Evolutionary conservation across 352 stramenopile species (phyloP).

Genomic region (Phytopythium aichiense): DNA sequence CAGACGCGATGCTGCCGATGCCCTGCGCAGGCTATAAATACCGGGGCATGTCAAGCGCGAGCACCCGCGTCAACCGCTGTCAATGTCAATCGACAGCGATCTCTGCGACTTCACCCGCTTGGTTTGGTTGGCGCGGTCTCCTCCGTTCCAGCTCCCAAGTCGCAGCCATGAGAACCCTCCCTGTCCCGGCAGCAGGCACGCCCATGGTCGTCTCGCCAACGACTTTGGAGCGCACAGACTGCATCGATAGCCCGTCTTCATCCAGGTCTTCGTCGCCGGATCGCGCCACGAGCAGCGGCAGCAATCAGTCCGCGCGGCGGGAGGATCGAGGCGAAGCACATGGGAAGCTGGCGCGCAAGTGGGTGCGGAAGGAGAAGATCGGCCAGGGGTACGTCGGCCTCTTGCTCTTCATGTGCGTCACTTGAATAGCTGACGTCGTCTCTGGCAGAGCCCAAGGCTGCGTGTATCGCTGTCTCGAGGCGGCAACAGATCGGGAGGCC

Average conservation of each 20-base stretch:
- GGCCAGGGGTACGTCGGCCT: slow-evolving; percentile 50
- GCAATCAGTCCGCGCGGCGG: slow-evolving; percentile 4
- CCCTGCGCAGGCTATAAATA: not conserved
- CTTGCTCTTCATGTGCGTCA: too few species aligned
- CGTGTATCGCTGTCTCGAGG: slow-evolving; percentile 70
- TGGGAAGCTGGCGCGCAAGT: slow-evolving; percentile 18
- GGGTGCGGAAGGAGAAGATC: slow-evolving; percentile 76
- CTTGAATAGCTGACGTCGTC: not conserved
- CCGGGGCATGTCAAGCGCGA: not conserved
- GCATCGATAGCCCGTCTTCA: not conserved
- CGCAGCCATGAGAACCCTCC: not conserved
- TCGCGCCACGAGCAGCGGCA: slow-evolving; percentile 15
- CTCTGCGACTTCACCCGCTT: not conserved
- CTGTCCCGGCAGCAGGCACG: not conserved
- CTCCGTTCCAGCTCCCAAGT: not conserved
- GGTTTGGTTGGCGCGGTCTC: not conserved
- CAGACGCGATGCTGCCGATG: not conserved
- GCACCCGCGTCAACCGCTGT: not conserved
- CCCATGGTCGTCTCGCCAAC: not conserved
- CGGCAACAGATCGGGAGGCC: slow-evolving; percentile 40
- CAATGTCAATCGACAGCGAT: not conserved
- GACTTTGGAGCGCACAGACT: not conserved
- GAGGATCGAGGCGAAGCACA: not conserved
- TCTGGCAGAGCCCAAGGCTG: slow-evolving; percentile 49
- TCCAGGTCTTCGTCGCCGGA: slow-evolving; percentile 23